Conservation (phyloP, 768 basidiomycete genomes). For the Astraeus odoratus region DNA sequence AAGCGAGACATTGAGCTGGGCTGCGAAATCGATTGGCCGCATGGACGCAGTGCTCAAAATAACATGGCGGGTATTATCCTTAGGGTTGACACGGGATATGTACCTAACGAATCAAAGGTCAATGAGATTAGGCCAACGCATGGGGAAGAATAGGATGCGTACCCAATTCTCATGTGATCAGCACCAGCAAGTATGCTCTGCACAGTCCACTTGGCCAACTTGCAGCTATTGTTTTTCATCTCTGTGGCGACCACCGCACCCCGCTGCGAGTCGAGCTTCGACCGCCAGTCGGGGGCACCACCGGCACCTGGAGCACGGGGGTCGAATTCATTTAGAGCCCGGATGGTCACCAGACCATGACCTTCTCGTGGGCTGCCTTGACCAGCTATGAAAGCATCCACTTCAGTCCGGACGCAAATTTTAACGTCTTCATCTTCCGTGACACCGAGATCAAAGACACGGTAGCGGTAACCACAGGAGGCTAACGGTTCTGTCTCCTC, state of each 20-base stretch:
- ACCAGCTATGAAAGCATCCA: conserved; percentile 76
- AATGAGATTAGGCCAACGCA: conserved; percentile 10
- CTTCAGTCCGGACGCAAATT: conserved; percentile 92
- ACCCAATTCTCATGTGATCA: conserved; percentile 97
- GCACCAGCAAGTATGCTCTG: conserved; percentile 94
- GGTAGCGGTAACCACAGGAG: conserved; percentile 93
- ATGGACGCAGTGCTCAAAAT: conserved; percentile 92
- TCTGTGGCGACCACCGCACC: conserved; percentile 98
- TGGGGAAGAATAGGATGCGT: conserved; percentile 16
- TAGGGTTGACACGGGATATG: conserved; percentile 89
- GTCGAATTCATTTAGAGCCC: conserved; percentile 96
- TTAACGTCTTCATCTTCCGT: conserved; percentile 87
- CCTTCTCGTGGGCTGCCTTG: conserved; percentile 58
- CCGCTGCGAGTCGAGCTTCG: conserved; percentile 92
- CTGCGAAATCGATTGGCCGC: conserved; percentile 91
- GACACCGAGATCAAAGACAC: conserved; percentile 88
- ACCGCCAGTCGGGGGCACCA: conserved; percentile 97
- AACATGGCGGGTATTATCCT: conserved; percentile 93
- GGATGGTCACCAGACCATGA: conserved; percentile 81
- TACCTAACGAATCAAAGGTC: conserved; percentile 47
- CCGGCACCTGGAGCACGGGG: conserved; percentile 83
- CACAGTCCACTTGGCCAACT: conserved; percentile 95
- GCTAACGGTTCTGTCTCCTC: conserved; percentile 95
- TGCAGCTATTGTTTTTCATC: conserved; percentile 99
- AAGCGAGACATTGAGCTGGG: conserved; percentile 90